A percentile compares a stretch with the other conserved stretches of the same genome.
Conservation (phyloP, 352 stramenopile genomes). For the Phytophthora pluvialis region DNA sequence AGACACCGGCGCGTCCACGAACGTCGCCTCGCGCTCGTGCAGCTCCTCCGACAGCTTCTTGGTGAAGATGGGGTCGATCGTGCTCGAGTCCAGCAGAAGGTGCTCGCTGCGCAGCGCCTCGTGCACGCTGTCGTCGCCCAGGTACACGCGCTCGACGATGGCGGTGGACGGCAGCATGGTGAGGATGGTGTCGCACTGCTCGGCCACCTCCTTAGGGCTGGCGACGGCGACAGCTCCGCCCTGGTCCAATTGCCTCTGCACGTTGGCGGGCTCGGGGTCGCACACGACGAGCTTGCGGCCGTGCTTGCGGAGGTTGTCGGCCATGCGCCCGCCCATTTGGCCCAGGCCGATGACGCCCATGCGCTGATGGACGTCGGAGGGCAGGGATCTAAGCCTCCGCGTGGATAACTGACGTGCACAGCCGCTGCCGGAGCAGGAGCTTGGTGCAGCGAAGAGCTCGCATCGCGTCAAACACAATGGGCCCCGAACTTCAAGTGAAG, state of each 20-base stretch:
- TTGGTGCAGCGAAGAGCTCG: too few species aligned
- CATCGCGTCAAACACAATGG: too few species aligned
- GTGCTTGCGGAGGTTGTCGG: constrained; percentile 89
- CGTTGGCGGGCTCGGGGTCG: constrained; percentile 67
- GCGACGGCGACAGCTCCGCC: constrained; percentile 50
- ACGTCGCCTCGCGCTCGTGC: constrained; percentile 57
- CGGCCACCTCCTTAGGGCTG: constrained; percentile 76
- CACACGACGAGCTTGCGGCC: constrained; percentile 82
- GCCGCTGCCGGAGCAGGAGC: too few species aligned
- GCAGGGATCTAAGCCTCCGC: too few species aligned
- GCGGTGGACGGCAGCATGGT: constrained; percentile 95
- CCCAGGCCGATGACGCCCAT: constrained; percentile 92
- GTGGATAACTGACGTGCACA: too few species aligned
- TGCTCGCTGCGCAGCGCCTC: constrained; percentile 72
- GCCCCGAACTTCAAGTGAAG: too few species aligned
- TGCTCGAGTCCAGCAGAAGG: constrained; percentile 96
- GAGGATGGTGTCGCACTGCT: constrained; percentile 85
- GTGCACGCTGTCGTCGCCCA: constrained; percentile 75
- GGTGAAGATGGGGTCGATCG: constrained; percentile 94
- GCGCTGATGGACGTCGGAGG: too few species aligned
- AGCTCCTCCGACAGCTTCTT: constrained; percentile 84
- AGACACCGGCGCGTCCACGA: constrained; percentile 97
- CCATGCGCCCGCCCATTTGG: constrained; percentile 96
- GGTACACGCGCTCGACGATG: constrained; percentile 87
- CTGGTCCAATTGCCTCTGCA: constrained; percentile 59